phyloP scores from a whole-genome alignment of 2,329 filamentous ascomycete genomes.

The Rhynchosporium secalis region DNA sequence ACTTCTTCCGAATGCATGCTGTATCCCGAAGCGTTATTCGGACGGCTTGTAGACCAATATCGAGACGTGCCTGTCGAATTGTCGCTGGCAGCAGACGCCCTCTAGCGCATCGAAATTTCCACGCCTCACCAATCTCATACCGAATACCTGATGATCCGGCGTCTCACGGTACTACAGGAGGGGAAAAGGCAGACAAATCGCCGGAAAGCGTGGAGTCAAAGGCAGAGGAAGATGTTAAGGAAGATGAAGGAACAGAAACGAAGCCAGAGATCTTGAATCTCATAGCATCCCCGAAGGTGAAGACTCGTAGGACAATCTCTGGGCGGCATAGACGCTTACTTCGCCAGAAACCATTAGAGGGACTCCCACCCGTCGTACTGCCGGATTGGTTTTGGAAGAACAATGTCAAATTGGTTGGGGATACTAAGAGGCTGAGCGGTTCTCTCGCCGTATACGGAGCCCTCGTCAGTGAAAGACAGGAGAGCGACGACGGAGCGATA shows the following conservation, averaged over 20 bases:
- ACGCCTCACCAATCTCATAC: slow-evolving; percentile 33
- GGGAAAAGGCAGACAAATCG: slow-evolving; percentile 5
- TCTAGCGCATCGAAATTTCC: slow-evolving; percentile 35
- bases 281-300: slow-evolving; percentile 20
- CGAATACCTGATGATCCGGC: slow-evolving; percentile 32
- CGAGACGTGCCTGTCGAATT: slow-evolving; percentile 36
- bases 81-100: slow-evolving; percentile 36
- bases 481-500: slow-evolving; percentile 14
- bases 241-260: slow-evolving; percentile 18
- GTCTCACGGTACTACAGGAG: slow-evolving; percentile 15
- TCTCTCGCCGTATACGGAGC: slow-evolving; percentile 30
- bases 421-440: slow-evolving; percentile 22
- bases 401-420: slow-evolving; percentile 45
- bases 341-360: slow-evolving; percentile 33
- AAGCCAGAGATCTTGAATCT: slow-evolving; percentile 15
- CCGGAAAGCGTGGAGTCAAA: slow-evolving; percentile 29
- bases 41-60: slow-evolving; percentile 34
- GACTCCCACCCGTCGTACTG: slow-evolving; percentile 53
- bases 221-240: slow-evolving; percentile 18
- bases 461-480: slow-evolving; percentile 1
- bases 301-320: slow-evolving; percentile 25
- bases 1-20: slow-evolving; percentile 38
- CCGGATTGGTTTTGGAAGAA: slow-evolving; percentile 57
- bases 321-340: slow-evolving; percentile 25
- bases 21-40: slow-evolving; percentile 36